Evolutionary conservation across 805 yeast genomes (phyloP).

Genomic region (Teunomyces gatunensis): DNA sequence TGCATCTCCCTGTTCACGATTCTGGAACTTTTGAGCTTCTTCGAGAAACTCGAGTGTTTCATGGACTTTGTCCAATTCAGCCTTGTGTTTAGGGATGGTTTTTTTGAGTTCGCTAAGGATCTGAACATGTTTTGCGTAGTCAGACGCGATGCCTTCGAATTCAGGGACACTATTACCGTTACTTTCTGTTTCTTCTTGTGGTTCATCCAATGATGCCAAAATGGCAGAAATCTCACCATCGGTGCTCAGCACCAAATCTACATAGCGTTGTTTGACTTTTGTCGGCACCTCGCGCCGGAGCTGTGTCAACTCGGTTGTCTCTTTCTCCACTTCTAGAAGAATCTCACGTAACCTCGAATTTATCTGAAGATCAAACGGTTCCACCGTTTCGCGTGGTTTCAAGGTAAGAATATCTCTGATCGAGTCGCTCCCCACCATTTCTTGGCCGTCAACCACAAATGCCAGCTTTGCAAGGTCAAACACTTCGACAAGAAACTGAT

Average conservation of each 20-base stretch:
- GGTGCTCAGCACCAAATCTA: constrained; percentile 27
- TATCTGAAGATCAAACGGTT: constrained; percentile 67
- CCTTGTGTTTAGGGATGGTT: constrained; percentile 34
- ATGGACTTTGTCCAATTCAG: constrained; percentile 32
- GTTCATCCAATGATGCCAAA: constrained; percentile 13
- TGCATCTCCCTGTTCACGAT: neutral
- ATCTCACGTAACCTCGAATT: constrained; percentile 57
- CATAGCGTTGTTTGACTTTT: constrained; percentile 35
- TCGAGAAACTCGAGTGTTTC: constrained; percentile 31
- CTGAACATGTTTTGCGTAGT: constrained; percentile 27
- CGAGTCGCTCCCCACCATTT: constrained; percentile 8
- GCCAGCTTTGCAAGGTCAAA: constrained; percentile 59
- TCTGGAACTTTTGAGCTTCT: constrained; percentile 6
- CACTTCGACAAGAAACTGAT: constrained; percentile 47
- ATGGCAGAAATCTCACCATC: constrained; percentile 30
- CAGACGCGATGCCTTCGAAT: constrained; percentile 17
- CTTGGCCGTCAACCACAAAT: constrained; percentile 55
- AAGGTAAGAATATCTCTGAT: constrained; percentile 19
- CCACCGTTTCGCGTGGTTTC: constrained; percentile 44
- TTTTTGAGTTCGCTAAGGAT: constrained; percentile 33
- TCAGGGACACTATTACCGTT: constrained; percentile 9
- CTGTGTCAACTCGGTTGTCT: constrained; percentile 54
- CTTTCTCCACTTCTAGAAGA: constrained; percentile 60
- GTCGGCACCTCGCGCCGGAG: constrained; percentile 54
- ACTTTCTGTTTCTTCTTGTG: constrained; percentile 13